Evolutionary conservation across 768 basidiomycete species (phyloP).

Genomic region (Lentinula detonsa): DNA sequence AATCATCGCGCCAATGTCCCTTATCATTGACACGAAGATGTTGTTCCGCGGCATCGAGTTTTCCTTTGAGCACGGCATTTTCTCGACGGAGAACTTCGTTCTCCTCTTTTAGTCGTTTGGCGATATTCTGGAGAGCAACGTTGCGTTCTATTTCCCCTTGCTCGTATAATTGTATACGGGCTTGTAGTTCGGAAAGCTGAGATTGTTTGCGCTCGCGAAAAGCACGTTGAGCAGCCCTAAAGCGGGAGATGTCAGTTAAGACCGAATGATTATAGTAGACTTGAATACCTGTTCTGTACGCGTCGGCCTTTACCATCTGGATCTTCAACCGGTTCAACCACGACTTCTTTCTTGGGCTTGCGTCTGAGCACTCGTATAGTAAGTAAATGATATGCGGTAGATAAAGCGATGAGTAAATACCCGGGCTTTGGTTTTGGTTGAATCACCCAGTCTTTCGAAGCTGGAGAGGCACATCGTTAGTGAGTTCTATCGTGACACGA

Average conservation of each 20-base stretch:
- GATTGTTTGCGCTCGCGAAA: slow-evolving; percentile 88
- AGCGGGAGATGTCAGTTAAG: slow-evolving; percentile 4
- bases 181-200: slow-evolving; percentile 82
- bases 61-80: slow-evolving; percentile 55
- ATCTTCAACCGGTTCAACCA: slow-evolving; percentile 15
- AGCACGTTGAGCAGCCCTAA: slow-evolving; percentile 81
- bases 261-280: neutral
- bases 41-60: slow-evolving; percentile 34
- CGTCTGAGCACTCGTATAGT: slow-evolving; percentile 20
- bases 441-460: slow-evolving; percentile 88
- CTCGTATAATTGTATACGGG: slow-evolving; percentile 78
- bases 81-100: slow-evolving; percentile 71
- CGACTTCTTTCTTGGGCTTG: slow-evolving; percentile 74
- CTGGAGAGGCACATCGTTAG: slow-evolving; percentile 24
- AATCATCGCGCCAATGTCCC: slow-evolving; percentile 57
- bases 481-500: neutral
- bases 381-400: neutral
- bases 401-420: neutral
- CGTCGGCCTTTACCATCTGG: slow-evolving; percentile 58
- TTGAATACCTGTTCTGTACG: slow-evolving; percentile 63
- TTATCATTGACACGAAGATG: slow-evolving; percentile 35
- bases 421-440: slow-evolving; percentile 84
- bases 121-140: slow-evolving; percentile 75
- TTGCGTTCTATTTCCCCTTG: slow-evolving; percentile 89
- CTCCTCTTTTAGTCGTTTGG: slow-evolving; percentile 82